Base-by-base conservation (phyloP, 2,329 filamentous ascomycete genomes). In the Cercospora berteroae region DNA sequence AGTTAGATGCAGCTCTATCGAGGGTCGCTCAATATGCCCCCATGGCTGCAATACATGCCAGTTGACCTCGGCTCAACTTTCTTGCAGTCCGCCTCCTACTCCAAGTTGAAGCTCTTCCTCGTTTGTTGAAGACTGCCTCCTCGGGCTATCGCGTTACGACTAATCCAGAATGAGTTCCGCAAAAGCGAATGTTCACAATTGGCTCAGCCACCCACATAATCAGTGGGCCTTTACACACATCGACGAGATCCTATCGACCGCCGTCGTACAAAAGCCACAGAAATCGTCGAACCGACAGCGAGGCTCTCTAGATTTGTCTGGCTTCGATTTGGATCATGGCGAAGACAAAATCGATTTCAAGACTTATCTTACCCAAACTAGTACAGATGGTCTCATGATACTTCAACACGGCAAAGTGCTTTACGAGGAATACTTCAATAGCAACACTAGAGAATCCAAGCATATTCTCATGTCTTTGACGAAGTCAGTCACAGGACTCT, bases 391-490 rank as follows among this genome's bases (percentile, higher is more conserved):
- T 20, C 12, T 75, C 16, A 65, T 74, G 25, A 63, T 75, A 20
- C 69, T 75, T 1, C 68, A 72, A 20, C 64, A 73, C 18, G 72
- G 69, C 55, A 66, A 70, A 36, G 60, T 70, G 4, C 63, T 72
- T 5, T 65, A 72, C 58, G 72, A 74, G 50, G 36, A 65, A 5
- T 73, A 74, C 59, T 65, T 55, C 50, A 66, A 71, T 31, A 66
- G 55, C 18, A 75, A 75, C 39, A 66, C 52, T 6, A 48, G 23
- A 16, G 48, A 42, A 1, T 70, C 70, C 4, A 72, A 66, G 31
- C 73, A 75, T 36, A 74, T 75, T 39, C 25, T 75, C 8, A 73
- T 74, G 70, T 71, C 68, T 5, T 66, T 75, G 67, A 70, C 71
- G n/a, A 73, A 74, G 55, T 74, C 72, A 1, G 44, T 74, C 33